Base-by-base conservation (phyloP, 2,329 filamentous ascomycete genomes). In the Neopestalotiopsis rosae region DNA sequence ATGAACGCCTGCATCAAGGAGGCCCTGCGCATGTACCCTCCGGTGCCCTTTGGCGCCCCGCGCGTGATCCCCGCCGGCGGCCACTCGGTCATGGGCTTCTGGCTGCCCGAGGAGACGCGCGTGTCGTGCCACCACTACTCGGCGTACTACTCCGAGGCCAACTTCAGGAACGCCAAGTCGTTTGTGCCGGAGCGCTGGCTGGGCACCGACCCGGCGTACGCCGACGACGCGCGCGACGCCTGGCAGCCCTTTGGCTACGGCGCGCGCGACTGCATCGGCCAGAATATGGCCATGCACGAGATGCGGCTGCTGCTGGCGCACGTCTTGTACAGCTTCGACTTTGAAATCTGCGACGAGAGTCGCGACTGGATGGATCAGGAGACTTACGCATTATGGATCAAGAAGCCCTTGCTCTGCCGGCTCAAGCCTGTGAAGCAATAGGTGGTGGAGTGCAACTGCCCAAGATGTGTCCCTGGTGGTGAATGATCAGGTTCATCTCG, bases 1-100 rank as follows among this genome's bases (percentile, higher is more conserved):
- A 28, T 76, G 24, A 76, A 75, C 20, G 75, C 75, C 13, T 76
- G 75, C 49, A 64, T 77, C 30, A 67, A 70, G 5, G 75, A 77
- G 66, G 70, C 69, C 1, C 32, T 76, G 28, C 72, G 75, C 4
- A 38, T 77, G 7, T 76, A 74, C 40, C 74, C 74, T 7, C 70
- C 75, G 0, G 67, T 75, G 5, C 74, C 74, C 3, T 66, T 69
- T 3, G 72, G 71, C 10, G 68, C 69, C 9, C 74, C 75, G 5
- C 70, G 75, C 10, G 67, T 71, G 13, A 67, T 75, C 10, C 61
- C 69, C 6, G 42, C 69, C 74, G 79, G 80, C 3, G 74, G 74
- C n/a, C 66, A 69, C 20, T 14, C 65, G 1, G 34, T 74, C 3
- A 58, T 72, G 34, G 74, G 71, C 4, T 67, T 67, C 45, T 74